Base-by-base conservation (phyloP, 805 yeast species). In the Candida hispaniensis region DNA sequence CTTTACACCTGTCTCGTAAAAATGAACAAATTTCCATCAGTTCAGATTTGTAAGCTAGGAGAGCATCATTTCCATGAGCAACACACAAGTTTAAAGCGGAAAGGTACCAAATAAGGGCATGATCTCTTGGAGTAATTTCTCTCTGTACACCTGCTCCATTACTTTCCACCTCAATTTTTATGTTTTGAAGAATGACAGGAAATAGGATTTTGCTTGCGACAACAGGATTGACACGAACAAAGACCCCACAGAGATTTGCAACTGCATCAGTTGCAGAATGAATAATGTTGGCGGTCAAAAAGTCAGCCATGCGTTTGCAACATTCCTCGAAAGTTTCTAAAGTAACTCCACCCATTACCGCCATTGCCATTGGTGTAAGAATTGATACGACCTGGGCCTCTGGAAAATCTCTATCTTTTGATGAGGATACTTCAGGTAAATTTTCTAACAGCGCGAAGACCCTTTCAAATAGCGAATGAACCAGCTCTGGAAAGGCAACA, bases 131-230 rank as follows among this genome's bases (percentile, higher is more conserved):
- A 16, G 74, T 63, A 15, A 79, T 63, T 18, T 79, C 86, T 5
- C 67, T 60, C 0, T 77, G 71, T 4, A 64, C 72, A 3, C 96
- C 97, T 0, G 96, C 96, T 3, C 73, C 79, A 44, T 86, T 79
- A 44, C 75, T 81, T 7, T 60, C 59, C 13, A 88, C 63, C 49
- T 88, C 94, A 19, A 66, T 71, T 21, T 63, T 60, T 15, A 86
- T 73, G 34, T 66, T 66, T 4, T 61, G 61, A 30, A 66, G 56
- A 12, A 79, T 54, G n/a, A 62, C 47, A 0, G 60, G 52, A 21
- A 68, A 63, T 16, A 71, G 52, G 26, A 52, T 55, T 1, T 63
- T 56, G 42, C 75, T 67, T 7, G 69, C 61, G 4, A 50, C 46
- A 7, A 51, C 47, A 0, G 83, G 75, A 29, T 75, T 73, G 26